Evolutionary conservation across 768 basidiomycete genomes (phyloP), one percentile per base, ranked within the genome.

Genomic region (Amanita polypyramis): DNA sequence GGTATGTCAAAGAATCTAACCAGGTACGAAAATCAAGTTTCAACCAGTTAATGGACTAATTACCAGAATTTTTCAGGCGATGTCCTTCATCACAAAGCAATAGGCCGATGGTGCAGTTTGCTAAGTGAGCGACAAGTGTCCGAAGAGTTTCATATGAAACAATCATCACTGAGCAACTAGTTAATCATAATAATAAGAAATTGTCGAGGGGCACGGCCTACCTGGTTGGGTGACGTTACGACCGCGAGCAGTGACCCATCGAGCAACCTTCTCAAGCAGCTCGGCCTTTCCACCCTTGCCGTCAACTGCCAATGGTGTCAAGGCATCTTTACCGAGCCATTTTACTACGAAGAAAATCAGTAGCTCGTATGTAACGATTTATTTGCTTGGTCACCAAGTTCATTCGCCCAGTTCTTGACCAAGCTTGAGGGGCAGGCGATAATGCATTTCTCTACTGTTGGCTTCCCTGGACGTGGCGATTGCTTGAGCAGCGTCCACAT

Each of bases 391-490:
- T 45, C 52, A 83, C 94, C 79, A 23, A 98, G 72, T 65, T 99
- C 96, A 61, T 98, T 97, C 0, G 91, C 95, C 96, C 96, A 99
- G 57, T 98, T 98, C 61, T 88, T 89, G 25, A 99, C 96, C 51
- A 99, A 68, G 72, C 90, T 95, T 7, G 92, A 89, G 0, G 96
- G 96, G 63, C 96, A 99, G 0, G 82, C 94, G 56, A 99, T 96
- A 61, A 99, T 93, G 51, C 87, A 93, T 65, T 98, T 99, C 60
- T 98, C 95, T 53, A 97, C 93, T 0, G 88, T 82, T 1, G 83
- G 74, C 63, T 85, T 96, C 23, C 85, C 80, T 0, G 93, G 70
- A 44, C 82, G 79, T 0, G 96, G 92, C 0, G 96, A 97, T 59
- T 99, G 96, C 64, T 92, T 96, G 43, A 98, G 67, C 10, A 98